Evolutionary conservation across 164 flowering plant genomes (phyloP), one percentile per base, ranked within the genome.

Genomic region (Annona squamosa): DNA sequence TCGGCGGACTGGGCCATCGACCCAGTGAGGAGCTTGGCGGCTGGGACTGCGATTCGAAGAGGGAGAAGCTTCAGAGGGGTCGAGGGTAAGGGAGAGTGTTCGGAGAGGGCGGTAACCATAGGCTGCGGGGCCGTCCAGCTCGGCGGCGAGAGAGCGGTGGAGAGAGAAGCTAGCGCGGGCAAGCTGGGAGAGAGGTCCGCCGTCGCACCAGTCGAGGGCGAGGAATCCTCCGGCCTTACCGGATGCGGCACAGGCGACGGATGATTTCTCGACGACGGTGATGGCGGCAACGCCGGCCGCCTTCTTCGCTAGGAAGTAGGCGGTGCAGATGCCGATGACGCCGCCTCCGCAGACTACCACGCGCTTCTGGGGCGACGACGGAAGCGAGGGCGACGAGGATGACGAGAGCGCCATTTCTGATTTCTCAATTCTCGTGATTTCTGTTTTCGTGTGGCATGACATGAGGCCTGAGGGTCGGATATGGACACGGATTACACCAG

Each of bases 321-420:
- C 97, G 0, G 97, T 83, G 87, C 97, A 94, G 26, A 90, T 91
- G 10, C 98, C 98, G 72, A 94, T 86, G 16, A 94, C 90, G 37
- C 99, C 97, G 66, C 99, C 99, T 46, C 98, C 98, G 85, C 97
- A 92, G 5, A 94, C 95, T 47, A 87, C 85, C n/a, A 91, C 93
- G 37, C 83, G 76, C 71, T 77, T 80, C 57, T 46, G 48, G 16
- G 70, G 65, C 4, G 65, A 16, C 4, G 26, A 16, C 5, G 65
- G 3, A 9, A 16, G 12, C 1, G 65, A 62, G 3, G 26, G 65
- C 10, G 65, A n/a, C 17, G 65, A 62, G 3, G 65, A 16, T 62
- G 65, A 16, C n/a, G 57, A 4, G 57, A 52, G 59, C 13, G 59
- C 7, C 59, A 52, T 52, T 52, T 52, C 12, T 52, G 13, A 5